Evolutionary conservation across 2,329 filamentous ascomycete species (phyloP), one percentile per base, ranked within the genome.

Genomic region (Scolecobasidium constrictum): DNA sequence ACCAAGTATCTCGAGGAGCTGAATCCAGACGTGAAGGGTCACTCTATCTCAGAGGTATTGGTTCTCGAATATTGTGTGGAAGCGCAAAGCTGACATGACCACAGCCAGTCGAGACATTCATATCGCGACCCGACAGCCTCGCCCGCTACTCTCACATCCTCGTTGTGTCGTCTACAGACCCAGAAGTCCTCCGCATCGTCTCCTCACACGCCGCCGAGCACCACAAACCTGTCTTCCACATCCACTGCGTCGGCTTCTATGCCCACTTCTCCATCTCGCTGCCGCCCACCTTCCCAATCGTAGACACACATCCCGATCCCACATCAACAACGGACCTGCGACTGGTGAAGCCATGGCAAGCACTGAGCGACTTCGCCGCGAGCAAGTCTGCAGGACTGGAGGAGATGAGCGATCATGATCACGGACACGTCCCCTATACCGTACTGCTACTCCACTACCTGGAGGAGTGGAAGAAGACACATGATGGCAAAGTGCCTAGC

Each of bases 271-370:
- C 79, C n/a, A 70, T 93, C 20, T 71, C 76, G 51, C 67, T 94
- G 20, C 82, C 85, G 7, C 69, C 77, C n/a, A 77, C 80, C 20
- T 94, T 93, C 53, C 87, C 90, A 4, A 83, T 98, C 45, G 84
- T 98, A 48, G 90, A 98, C 58, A 96, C 92, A 35, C 92, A 98
- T 56, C 92, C 92, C 1, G 87, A 94, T 49, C 78, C 86, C 33
- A 84, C 86, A 31, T 79, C 86, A 5, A 92, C 78, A 1, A 81
- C 83, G 44, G 92, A 98, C 53, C 71, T 98, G 23, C 80, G 92
- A 39, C 71, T 98, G 11, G 66, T 94, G 4, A 75, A 73, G 23
- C 90, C 92, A 26, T 98, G 92, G 90, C 75, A 81, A 16, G 88
- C 92, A 57, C 72, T 98, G 12, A 59, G 68, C 2, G 68, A 73